phyloP scores from a whole-genome alignment of 1,284 basidiomycete genomes.

The Peniophora sp. region DNA sequence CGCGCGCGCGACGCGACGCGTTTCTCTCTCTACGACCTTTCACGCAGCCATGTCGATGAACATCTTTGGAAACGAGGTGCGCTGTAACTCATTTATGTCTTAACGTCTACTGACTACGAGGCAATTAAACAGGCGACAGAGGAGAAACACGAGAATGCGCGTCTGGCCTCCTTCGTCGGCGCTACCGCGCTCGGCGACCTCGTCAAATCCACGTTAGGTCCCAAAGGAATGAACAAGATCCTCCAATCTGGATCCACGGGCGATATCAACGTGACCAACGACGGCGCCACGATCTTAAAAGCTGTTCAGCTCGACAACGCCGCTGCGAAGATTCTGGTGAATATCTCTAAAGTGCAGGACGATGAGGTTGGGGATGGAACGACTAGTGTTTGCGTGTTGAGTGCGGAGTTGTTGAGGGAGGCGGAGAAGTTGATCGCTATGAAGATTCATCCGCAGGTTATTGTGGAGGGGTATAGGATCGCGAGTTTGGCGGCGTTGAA shows the following conservation, averaged over 20 bases:
- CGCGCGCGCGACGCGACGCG: background rate
- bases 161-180: conserved; percentile 96
- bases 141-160: conserved; percentile 98
- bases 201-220: conserved; percentile 96
- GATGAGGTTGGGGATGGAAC: conserved; percentile 99
- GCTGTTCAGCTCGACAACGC: conserved; percentile 97
- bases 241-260: conserved; percentile 88
- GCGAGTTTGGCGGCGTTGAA: conserved; percentile 82
- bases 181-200: conserved; percentile 95
- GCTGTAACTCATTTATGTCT: conserved; percentile 1
- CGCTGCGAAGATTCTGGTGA: conserved; percentile 98
- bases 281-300: conserved; percentile 97
- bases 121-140: conserved; percentile 72
- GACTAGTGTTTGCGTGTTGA: conserved; percentile 90
- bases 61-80: conserved; percentile 38
- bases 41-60: conserved; percentile 31
- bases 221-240: conserved; percentile 97
- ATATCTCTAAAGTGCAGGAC: conserved; percentile 99
- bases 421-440: conserved; percentile 92
- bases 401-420: conserved; percentile 88
- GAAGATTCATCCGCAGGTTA: conserved; percentile 98
- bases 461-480: conserved; percentile 96
- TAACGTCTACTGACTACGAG: background rate
- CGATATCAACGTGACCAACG: conserved; percentile 96
- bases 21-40: background rate